Base-by-base conservation (phyloP, 163 green algal genomes). In the Chlorella variabilis region DNA sequence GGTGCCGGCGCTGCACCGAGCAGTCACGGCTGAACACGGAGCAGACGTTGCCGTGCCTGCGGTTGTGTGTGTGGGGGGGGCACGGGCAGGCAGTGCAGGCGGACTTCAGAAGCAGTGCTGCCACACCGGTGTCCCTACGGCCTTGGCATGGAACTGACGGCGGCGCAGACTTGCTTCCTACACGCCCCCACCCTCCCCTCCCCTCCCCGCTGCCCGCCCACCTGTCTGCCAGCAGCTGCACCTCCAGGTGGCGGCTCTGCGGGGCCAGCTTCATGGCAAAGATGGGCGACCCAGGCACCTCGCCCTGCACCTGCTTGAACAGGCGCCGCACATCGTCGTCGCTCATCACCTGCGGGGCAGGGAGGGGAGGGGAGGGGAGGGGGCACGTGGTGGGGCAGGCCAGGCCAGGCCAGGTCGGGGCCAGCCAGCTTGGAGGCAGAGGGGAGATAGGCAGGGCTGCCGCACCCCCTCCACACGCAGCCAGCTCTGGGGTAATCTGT, bases 261-360 rank as follows among this genome's bases (percentile, higher is more conserved):
- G 93, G 92, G 20, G 96, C 95, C 48, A 99, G 92, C 91, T 98
- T 98, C 97, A 99, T 99, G 48, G 94, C 94, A 82, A 99, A 99
- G 76, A 99, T 95, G 48, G 97, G 97, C 34, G 91, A 97, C 21
- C 97, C 97, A 8, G 97, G 97, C 75, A 99, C 96, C 89, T 99
- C 97, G 20, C 94, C 97, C 81, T 96, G 90, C 31, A 96, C 90
- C 81, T 98, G 92, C 78, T 92, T 91, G 91, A 98, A 98, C 59
- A 94, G 83, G 13, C 80, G 58, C 21, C 82, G 76, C 65, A 98
- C 95, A 41, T 99, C 96, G 0, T 98, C 95, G 59, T 98, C 94
- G 54, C 81, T 93, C 39, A 83, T 85, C 5, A 94, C 89, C 90
- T 94, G 85, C 51, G 70, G 9, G 58, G 63, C 45, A 54, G 11